A percentile compares a stretch with the other conserved stretches of the same genome.
phyloP scores from a whole-genome alignment of 768 basidiomycete genomes.

The Exsudoporus frostii region DNA sequence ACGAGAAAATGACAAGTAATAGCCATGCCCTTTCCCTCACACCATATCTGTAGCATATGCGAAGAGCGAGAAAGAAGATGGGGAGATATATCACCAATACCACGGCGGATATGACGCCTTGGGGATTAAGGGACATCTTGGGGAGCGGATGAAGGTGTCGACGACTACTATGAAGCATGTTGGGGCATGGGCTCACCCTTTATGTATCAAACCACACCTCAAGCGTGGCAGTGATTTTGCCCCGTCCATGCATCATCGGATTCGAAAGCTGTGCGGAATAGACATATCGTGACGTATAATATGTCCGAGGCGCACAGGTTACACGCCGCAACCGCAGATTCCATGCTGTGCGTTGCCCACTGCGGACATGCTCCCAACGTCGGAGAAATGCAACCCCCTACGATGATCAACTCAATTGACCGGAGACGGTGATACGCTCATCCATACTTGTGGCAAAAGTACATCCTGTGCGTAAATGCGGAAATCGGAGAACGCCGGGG shows the following conservation, averaged over 20 bases:
- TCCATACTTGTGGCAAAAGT: too few species aligned
- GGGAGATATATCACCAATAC: constrained; percentile 61
- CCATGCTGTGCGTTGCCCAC: neutral
- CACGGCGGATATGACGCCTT: constrained; percentile 55
- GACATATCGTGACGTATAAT: neutral
- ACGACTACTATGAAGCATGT: neutral
- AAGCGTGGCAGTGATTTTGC: constrained; percentile 19
- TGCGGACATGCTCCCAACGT: neutral
- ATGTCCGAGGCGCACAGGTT: neutral
- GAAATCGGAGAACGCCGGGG: too few species aligned
- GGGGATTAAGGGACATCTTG: constrained; percentile 36
- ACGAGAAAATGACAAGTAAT: constrained; percentile 59
- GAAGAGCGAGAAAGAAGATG: constrained; percentile 43
- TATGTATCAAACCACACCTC: constrained; percentile 16
- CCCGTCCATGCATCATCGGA: neutral
- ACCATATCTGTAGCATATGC: constrained; percentile 53
- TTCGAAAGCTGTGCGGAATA: constrained; percentile 12
- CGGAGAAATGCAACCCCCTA: too few species aligned
- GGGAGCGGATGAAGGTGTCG: neutral
- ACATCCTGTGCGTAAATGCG: too few species aligned
- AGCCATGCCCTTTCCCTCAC: constrained; percentile 63
- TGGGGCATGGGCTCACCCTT: constrained; percentile 8
- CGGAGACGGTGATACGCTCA: too few species aligned
- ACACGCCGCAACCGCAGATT: neutral
- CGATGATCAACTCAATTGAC: too few species aligned